A percentile compares a stretch with the other conserved stretches of the same genome.
Conservation (phyloP, 192 early-diverging fungal genomes). For the Gigaspora rosea region DNA sequence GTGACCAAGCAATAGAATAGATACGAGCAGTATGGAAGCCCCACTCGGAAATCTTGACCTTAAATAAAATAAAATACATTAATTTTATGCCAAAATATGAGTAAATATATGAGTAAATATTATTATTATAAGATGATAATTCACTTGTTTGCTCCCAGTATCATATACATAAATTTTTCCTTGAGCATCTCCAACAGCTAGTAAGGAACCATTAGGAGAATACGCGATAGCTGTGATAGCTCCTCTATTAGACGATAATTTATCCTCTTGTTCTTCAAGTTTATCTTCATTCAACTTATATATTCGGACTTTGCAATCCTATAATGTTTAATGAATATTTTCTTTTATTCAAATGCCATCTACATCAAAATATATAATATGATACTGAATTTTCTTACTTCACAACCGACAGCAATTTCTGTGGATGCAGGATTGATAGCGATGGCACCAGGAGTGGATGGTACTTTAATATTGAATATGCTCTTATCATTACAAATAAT, state of each 20-base stretch:
- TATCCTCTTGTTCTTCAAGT: slow-evolving; percentile 35
- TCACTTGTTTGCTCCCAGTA: slow-evolving; percentile 45
- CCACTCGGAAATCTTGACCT: slow-evolving; percentile 69
- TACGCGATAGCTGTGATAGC: slow-evolving; percentile 79
- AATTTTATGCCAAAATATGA: not conserved
- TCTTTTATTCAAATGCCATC: not conserved
- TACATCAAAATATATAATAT: not conserved
- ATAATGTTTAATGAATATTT: not conserved
- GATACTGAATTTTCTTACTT: slow-evolving; percentile 45
- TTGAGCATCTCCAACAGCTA: slow-evolving; percentile 80
- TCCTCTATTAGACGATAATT: slow-evolving; percentile 52
- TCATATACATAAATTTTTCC: slow-evolving; percentile 81
- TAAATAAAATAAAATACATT: not conserved
- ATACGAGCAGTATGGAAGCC: slow-evolving; percentile 89
- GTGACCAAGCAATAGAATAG: slow-evolving; percentile 77
- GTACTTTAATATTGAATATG: slow-evolving; percentile 40
- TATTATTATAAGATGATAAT: not conserved
- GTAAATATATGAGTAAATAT: not conserved
- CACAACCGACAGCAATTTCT: slow-evolving; percentile 63
- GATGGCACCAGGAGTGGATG: slow-evolving; percentile 52
- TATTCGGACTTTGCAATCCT: slow-evolving; percentile 67
- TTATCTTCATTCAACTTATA: slow-evolving; percentile 56
- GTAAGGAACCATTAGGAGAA: slow-evolving; percentile 68
- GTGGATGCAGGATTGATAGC: slow-evolving; percentile 57
- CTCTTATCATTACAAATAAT: slow-evolving; percentile 53